Base-by-base conservation (phyloP, 257 asterid genomes). In the Nyctanthes arbortristis region DNA sequence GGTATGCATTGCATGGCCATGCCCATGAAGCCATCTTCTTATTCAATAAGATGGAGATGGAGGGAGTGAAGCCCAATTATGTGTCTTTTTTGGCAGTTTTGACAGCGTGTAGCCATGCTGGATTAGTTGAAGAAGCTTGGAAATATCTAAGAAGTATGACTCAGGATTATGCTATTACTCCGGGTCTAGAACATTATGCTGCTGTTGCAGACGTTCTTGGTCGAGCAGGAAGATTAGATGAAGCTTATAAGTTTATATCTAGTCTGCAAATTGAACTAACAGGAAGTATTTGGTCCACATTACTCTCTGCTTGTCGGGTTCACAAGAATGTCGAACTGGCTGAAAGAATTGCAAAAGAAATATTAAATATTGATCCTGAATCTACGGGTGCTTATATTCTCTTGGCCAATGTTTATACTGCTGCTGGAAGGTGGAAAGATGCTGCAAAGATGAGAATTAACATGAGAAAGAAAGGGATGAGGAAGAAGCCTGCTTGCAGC, bases 61-160 rank as follows among this genome's bases (percentile, higher is more conserved):
- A 87, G 63, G 91, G 93, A 55, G 73, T 84, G 57, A 75, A 77
- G 8, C 90, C 91, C 35, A 93, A 87, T 75, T 72, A 86, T 27
- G 85, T 84, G 52, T 89, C 93, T 1, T 87, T 89, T 63, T 77
- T 93, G 39, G 96, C 96, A 72, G 87, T 91, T 72, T 71, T 91
- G 76, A 87, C 96, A 27, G 99, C 95, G 37, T 93, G 97, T 77
- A 89, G 96, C 77, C 97, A 91, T 73, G 91, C 89, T 36, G 99
- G 99, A 76, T 84, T 91, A 73, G 91, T 93, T 43, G 89, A 93
- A 57, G 89, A 86, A 77, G 92, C 92, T 67, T 70, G 79, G 96
- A 73, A 66, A 28, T 86, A 83, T 79, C 89, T 87, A 33, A 67
- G 33, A 4, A 75, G 75, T 66, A 93, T 93, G 99, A 84, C 78